Percentiles rank a stretch among this genome's conserved stretches.
Conservation (phyloP, 768 basidiomycete genomes). For the Mycena capillaripes region DNA sequence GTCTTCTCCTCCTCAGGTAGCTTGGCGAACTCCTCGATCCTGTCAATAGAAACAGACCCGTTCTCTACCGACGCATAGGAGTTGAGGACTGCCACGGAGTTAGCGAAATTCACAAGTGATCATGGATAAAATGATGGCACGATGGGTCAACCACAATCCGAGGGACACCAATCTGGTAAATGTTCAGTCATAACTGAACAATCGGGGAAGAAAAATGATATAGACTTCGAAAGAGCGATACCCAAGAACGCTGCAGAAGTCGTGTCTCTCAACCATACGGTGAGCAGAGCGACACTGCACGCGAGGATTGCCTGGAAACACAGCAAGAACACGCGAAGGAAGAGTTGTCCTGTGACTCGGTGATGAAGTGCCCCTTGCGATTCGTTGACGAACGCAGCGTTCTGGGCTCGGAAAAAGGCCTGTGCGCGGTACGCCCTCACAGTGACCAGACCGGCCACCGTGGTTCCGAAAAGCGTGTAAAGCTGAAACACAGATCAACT, state of each 20-base stretch:
- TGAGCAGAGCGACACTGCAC: slow-evolving; percentile 18
- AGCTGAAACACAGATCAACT: not conserved
- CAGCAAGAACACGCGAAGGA: slow-evolving; percentile 26
- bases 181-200: not conserved
- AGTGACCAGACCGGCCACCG: slow-evolving; percentile 19
- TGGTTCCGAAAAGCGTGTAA: slow-evolving; percentile 28
- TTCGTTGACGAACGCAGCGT: slow-evolving; percentile 22
- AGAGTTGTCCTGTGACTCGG: slow-evolving; percentile 20
- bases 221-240: slow-evolving; percentile 17
- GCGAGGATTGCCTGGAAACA: slow-evolving; percentile 31
- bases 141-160: slow-evolving; percentile 4
- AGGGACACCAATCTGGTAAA: slow-evolving; percentile 15
- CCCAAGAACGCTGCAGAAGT: slow-evolving; percentile 27
- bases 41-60: slow-evolving; percentile 20
- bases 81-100: no score
- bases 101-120: no score
- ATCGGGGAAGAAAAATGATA: not conserved
- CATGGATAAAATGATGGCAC: no score
- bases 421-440: slow-evolving; percentile 17
- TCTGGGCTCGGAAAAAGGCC: slow-evolving; percentile 20
- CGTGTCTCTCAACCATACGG: slow-evolving; percentile 16
- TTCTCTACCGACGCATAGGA: slow-evolving; percentile 27
- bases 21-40: slow-evolving; percentile 27
- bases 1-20: slow-evolving; percentile 21
- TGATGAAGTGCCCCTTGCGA: slow-evolving; percentile 30